Evolutionary conservation across 2,329 filamentous ascomycete species (phyloP).

Genomic region (Neopestalotiopsis sp.): DNA sequence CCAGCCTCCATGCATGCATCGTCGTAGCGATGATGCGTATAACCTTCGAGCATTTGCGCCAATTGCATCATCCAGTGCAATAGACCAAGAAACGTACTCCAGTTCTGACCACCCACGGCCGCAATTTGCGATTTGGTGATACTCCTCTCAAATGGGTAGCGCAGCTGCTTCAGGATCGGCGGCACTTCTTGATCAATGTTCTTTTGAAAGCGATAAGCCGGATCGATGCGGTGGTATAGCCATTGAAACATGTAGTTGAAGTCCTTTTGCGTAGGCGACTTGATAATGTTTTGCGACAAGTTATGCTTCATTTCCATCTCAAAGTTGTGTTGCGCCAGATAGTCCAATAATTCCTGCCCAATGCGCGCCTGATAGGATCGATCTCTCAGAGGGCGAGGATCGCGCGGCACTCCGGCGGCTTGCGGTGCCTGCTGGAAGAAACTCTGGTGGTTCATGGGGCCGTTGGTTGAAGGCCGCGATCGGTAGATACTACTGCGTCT

Average conservation of each 20-base stretch:
- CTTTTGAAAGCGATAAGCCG: constrained; percentile 90
- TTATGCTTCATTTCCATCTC: constrained; percentile 97
- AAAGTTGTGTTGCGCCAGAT: constrained; percentile 91
- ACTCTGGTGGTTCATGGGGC: constrained; percentile 79
- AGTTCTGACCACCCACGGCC: constrained; percentile 95
- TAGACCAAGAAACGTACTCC: constrained; percentile 91
- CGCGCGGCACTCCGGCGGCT: constrained; percentile 80
- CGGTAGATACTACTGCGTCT: constrained; percentile 85
- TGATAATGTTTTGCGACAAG: constrained; percentile 87
- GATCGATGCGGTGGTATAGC: constrained; percentile 95
- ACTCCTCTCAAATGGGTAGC: constrained; percentile 92
- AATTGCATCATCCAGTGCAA: constrained; percentile 99
- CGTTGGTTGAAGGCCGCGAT: constrained; percentile 68
- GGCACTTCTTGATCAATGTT: constrained; percentile 95
- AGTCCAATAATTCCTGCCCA: constrained; percentile 88
- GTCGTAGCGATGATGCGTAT: constrained; percentile 78
- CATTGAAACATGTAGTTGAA: constrained; percentile 98
- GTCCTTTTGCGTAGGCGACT: constrained; percentile 95
- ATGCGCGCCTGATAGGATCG: constrained; percentile 80
- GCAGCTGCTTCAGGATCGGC: constrained; percentile 86
- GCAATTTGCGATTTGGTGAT: constrained; percentile 97
- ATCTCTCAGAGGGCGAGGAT: constrained; percentile 86
- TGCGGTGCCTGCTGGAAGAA: constrained; percentile 91
- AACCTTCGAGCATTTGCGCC: constrained; percentile 90
- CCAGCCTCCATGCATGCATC: constrained; percentile 88